Evolutionary conservation across 495 filamentous ascomycete genomes (phyloP), one percentile per base, ranked within the genome.

Genomic region (Neurospora cerealis): DNA sequence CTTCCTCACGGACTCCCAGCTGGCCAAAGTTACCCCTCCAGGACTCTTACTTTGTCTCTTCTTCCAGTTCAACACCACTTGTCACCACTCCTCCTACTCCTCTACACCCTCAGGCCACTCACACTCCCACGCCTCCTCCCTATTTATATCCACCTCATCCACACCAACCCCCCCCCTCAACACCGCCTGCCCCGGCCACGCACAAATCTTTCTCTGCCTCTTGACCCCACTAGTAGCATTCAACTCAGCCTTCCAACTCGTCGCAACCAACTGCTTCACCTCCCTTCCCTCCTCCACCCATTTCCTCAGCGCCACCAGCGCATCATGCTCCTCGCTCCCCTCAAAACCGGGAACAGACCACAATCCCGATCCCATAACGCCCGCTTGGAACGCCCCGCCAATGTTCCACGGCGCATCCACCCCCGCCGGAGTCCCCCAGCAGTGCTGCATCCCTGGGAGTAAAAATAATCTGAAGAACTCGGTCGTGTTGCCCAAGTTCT

Each of bases 281-380:
- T 78, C 77, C 34, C 54, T 77, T 0, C 79, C 84, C 19, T 80
- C 74, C 78, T 89, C 88, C 4, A 87, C 86, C 88, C 88, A 90
- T 2, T 76, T 75, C 79, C 88, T 82, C 70, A 90, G 73, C 21
- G 86, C 87, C 71, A 86, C 48, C 70, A 89, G 32, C 2, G 79
- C 79, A 75, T 89, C 86, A 73, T 87, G 83, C 34, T 81, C 74
- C 21, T 77, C 41, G 44, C 86, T 83, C n/a, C 76, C 73, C 73
- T 73, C 71, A 7, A 81, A 87, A 0, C 85, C 87, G 0, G 86
- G 85, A 0, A 81, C 78, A 9, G 78, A 77, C 38, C 62, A 75
- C 32, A 72, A 46, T 2, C 69, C 74, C 0, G 72, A 71, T 2
- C 80, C 80, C 54, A 83, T 28, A 0, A 15, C 32, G 10, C 70